Evolutionary conservation across 306 rosid species (phyloP).

Genomic region (Pueraria montana): DNA sequence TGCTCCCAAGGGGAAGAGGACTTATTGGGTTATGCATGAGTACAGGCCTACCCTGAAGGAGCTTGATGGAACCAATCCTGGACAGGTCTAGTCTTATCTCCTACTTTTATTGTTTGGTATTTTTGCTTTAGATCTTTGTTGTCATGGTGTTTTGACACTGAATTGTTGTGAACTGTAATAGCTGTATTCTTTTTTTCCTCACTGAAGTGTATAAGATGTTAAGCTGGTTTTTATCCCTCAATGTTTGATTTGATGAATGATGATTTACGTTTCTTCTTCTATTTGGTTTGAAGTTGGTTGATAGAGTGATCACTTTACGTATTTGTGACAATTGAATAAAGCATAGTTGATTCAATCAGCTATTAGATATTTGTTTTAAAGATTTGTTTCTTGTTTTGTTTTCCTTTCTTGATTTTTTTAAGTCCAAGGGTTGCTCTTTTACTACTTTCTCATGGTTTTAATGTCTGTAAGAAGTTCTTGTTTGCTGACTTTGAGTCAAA

Average conservation of each 20-base stretch:
- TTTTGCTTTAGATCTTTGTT: constrained; percentile 13
- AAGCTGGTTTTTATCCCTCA: not conserved
- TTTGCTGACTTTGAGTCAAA: constrained; percentile 29
- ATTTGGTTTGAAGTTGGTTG: constrained; percentile 8
- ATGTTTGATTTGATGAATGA: constrained; percentile 40
- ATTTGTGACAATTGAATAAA: not conserved
- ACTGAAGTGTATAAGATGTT: not conserved
- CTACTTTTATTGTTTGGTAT: not conserved
- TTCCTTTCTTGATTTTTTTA: not conserved
- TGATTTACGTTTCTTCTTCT: constrained; percentile 10
- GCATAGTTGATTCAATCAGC: not conserved
- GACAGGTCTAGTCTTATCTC: constrained; percentile 72
- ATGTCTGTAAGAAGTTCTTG: constrained; percentile 23
- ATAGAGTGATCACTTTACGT: constrained; percentile 6
- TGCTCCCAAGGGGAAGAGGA: constrained; percentile 94
- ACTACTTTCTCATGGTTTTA: constrained; percentile 8
- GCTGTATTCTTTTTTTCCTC: not conserved
- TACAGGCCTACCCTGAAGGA: constrained; percentile 85
- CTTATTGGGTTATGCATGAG: constrained; percentile 97
- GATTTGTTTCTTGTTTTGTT: constrained; percentile 8
- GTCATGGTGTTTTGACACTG: not conserved
- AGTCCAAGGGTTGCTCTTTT: not conserved
- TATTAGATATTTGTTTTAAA: not conserved
- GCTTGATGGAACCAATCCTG: constrained; percentile 95
- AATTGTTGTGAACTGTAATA: not conserved